A percentile compares a stretch with the other conserved stretches of the same genome.
phyloP scores from a whole-genome alignment of 345 rosid species.

The Cardamine occulta region DNA sequence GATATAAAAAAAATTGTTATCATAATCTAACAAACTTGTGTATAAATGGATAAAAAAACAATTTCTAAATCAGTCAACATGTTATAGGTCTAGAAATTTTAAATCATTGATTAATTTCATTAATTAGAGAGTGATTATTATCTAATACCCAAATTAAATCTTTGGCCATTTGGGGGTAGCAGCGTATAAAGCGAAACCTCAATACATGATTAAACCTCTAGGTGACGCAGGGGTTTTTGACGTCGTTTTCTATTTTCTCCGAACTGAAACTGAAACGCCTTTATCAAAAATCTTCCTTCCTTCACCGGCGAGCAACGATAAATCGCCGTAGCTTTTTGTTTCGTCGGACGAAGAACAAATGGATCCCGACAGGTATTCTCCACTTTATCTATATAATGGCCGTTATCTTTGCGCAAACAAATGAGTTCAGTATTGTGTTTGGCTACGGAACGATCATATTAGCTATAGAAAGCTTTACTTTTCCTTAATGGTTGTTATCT shows the following conservation, averaged over 20 bases:
- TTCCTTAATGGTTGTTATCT: neutral
- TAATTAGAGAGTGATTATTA: too few species aligned
- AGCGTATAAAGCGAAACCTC: neutral
- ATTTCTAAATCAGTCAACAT: neutral
- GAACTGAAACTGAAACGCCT: constrained; percentile 20
- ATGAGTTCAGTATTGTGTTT: constrained; percentile 4
- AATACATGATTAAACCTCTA: neutral
- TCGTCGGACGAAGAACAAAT: constrained; percentile 30
- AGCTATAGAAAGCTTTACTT: constrained; percentile 3
- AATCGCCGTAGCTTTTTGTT: constrained; percentile 25
- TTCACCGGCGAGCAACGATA: constrained; percentile 3
- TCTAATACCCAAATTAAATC: too few species aligned
- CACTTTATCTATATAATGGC: neutral
- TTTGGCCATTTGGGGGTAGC: too few species aligned
- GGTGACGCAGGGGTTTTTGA: neutral
- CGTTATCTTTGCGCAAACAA: neutral
- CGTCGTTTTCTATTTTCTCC: constrained; percentile 7
- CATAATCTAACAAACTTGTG: neutral
- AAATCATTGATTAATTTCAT: neutral
- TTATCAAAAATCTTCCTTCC: constrained; percentile 2
- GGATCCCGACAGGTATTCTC: constrained; percentile 45
- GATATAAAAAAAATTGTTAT: neutral
- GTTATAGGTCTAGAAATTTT: too few species aligned
- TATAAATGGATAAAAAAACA: neutral
- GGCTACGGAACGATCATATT: constrained; percentile 19